These are phyloP conservation scores for Anthracocystis walkeri DNA, from an alignment of 1,284 basidiomycete species.

Conservation along the genomic window DNA sequence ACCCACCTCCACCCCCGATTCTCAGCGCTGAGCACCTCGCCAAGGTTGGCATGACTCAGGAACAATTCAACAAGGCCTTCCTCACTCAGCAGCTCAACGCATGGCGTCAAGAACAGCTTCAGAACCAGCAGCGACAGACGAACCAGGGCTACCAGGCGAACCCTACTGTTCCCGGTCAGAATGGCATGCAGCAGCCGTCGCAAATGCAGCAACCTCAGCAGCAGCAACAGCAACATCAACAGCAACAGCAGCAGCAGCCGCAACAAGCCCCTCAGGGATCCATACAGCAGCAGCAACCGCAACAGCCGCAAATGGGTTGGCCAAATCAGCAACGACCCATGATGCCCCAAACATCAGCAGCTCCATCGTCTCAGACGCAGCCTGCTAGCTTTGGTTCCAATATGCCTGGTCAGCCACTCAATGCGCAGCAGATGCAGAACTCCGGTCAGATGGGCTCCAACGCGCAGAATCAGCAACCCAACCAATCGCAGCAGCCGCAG, in stretches of 20 bases:
- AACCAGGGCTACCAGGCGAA: conserved; percentile 34
- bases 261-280: conserved; percentile 13
- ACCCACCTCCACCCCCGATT: conserved; percentile 49
- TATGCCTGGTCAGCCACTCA: conserved; percentile 17
- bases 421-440: conserved; percentile 33
- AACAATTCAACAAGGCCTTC: conserved; percentile 56
- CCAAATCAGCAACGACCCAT: conserved; percentile 33
- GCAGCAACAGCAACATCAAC: conserved; percentile 11
- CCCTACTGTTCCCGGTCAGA: conserved; percentile 17
- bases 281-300: conserved; percentile 22
- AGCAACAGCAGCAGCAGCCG: conserved; percentile 12
- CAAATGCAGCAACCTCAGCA: conserved; percentile 26
- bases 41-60: conserved; percentile 48
- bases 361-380: conserved; percentile 28
- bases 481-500: conserved; percentile 29
- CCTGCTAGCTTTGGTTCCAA: conserved; percentile 23
- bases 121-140: conserved; percentile 49
- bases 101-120: conserved; percentile 48
- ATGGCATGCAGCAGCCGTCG: conserved; percentile 34
- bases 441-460: conserved; percentile 8
- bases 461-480: conserved; percentile 23
- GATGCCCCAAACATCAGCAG: conserved; percentile 33
- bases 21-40: conserved; percentile 52
- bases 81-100: conserved; percentile 43
- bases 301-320: conserved; percentile 30